phyloP scores from a whole-genome alignment of 2,329 filamentous ascomycete species.

The Clarireedia homoeocarpa region DNA sequence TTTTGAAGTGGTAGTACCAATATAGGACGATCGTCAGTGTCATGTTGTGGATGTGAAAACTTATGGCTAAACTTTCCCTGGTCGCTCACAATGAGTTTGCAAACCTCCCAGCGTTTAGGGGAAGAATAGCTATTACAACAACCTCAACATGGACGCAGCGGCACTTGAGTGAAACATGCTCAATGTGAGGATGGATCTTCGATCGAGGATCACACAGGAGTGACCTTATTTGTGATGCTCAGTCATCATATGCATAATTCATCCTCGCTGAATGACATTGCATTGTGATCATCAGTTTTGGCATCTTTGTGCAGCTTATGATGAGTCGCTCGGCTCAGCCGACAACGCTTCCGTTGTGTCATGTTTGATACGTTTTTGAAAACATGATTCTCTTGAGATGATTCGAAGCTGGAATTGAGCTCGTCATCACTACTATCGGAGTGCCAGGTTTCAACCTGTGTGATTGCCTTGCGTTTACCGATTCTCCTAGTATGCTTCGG shows the following conservation, averaged over 20 bases:
- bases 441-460: neutral
- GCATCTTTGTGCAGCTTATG: neutral
- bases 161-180: neutral
- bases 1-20: neutral
- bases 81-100: neutral
- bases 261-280: conserved; percentile 20
- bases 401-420: conserved; percentile 18
- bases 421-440: conserved; percentile 28
- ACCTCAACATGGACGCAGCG: too few relatives aligned
- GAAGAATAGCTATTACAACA: too few relatives aligned
- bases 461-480: neutral
- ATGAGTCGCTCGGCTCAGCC: neutral
- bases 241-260: conserved; percentile 25
- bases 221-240: neutral
- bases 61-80: neutral
- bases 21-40: neutral
- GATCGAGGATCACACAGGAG: neutral
- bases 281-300: neutral
- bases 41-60: neutral
- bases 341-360: neutral
- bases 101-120: too few relatives aligned
- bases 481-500: conserved; percentile 5
- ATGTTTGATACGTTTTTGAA: conserved; percentile 16
- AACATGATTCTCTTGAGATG: conserved; percentile 11
- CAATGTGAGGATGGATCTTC: too few relatives aligned